These are phyloP conservation scores for Rhodotorula diobovata DNA, from an alignment of 768 basidiomycete genomes.

Conservation along the genomic window DNA sequence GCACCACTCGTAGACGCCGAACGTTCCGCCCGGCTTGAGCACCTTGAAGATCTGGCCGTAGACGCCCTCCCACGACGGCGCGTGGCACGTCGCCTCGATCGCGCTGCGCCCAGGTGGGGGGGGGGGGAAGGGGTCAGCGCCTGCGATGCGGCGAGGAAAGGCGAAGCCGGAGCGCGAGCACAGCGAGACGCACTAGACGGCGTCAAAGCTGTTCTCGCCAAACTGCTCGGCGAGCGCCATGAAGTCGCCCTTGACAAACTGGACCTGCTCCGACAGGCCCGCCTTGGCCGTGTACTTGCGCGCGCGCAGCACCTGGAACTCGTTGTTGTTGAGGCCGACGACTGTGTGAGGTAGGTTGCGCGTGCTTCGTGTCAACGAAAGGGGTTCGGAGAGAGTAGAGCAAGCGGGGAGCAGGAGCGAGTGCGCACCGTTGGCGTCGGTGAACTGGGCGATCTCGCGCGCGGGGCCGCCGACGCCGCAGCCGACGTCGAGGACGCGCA, in stretches of 20 bases:
- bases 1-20: constrained; percentile 98
- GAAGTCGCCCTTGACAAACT: constrained; percentile 88
- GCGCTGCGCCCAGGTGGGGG: constrained; percentile 90
- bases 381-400: background rate
- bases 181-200: constrained; percentile 57
- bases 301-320: constrained; percentile 86
- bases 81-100: constrained; percentile 96
- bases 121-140: too few species aligned
- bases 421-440: constrained; percentile 60
- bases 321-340: constrained; percentile 76
- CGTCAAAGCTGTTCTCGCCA: constrained; percentile 88
- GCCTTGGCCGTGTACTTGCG: constrained; percentile 70
- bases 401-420: background rate
- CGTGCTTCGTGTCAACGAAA: too few species aligned
- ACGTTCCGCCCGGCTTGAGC: constrained; percentile 91
- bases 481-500: constrained; percentile 96
- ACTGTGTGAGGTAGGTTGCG: constrained; percentile 9
- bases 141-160: too few species aligned
- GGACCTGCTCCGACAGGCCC: constrained; percentile 69
- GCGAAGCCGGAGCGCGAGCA: too few species aligned
- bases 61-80: constrained; percentile 90
- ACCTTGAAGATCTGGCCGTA: constrained; percentile 89
- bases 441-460: constrained; percentile 85
- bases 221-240: constrained; percentile 90
- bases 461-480: constrained; percentile 97